Evolutionary conservation across 2,329 filamentous ascomycete species (phyloP), one percentile per base, ranked within the genome.

Genomic region (Cadophora luteo-olivacea): DNA sequence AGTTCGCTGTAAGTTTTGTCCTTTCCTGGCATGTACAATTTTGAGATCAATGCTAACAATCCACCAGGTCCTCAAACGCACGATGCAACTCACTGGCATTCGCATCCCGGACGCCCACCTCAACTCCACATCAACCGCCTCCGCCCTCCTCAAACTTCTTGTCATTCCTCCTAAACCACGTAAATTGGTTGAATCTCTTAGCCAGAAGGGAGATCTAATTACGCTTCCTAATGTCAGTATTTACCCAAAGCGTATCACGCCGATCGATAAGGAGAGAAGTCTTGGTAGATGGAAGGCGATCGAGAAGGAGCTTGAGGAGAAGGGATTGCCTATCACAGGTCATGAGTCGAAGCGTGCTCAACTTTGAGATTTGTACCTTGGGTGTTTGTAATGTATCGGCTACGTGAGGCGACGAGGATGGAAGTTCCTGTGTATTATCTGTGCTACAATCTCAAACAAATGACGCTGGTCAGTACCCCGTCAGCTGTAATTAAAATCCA

Each of bases 271-370:
- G 78, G 92, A 95, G 80, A 88, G 86, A 74, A 84, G 87, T 61
- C 78, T 92, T 52, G 93, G 93, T 33, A 84, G 92, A 75, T 92
- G 91, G 87, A 96, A 96, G 87, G 79, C 94, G 61, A 92, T 95
- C 75, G 86, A 92, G 78, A 82, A 89, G 75, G 91, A 93, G 80
- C 82, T 95, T 71, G 81, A 81, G 75, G 84, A 86, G 77, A 83
- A 89, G 66, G 86, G 85, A 19, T 78, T 94, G 72, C 87, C 90
- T 8, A 80, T 88, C 19, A 82, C 81, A 3, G 87, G 87, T 4
- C 67, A 70, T 67, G 52, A 55, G 24, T 25, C 38, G 25, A 55
- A n/a, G 33, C 36, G n/a, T 45, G 57, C 33, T 4, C 33, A 25
- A 8, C 38, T 60, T 24, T 60, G 14, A 49, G 22, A 29, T 24